Evolutionary conservation across 352 stramenopile genomes (phyloP), one percentile per base, ranked within the genome.

Genomic region (Globisporangium yorkense): DNA sequence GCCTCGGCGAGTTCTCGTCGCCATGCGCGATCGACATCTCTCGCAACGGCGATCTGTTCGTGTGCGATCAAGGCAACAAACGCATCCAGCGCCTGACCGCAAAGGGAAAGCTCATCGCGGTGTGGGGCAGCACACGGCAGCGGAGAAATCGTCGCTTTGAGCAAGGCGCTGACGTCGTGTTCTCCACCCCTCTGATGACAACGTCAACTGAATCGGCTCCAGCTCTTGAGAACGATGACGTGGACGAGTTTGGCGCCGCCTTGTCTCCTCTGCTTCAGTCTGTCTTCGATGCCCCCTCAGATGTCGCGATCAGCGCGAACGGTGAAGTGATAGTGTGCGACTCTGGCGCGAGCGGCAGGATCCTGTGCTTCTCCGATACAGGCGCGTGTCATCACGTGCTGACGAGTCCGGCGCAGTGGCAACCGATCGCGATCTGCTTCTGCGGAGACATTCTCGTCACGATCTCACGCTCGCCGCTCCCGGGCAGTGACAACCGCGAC

Each of bases 11-110:
- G 43, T 68, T 89, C 2, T 33, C 62, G 2, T 61, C 64, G 6
- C 80, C 77, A 0, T 70, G 70, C 18, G 71, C 75, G 24, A 16
- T 88, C 18, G 67, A 61, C 18, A 56, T 87, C 8, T 69, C 66
- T 15, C 63, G 58, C 35, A 71, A 72, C 10, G 77, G 75, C 0
- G 77, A 88, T 0, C 20, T 87, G 16, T 85, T 87, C 31, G 73
- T 89, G 9, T 82, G 72, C 24, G 80, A 89, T 50, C 51, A 65
- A 27, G 80, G 69, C 8, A 89, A 89, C 51, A 74, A 85, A 24
- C 73, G 80, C 27, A 72, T 88, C 40, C 77, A 88, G 51, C 63
- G 77, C 1, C 74, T 89, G 45, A 80, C 53, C 13, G 63, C 59
- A 27, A 75, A 71, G 56, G 71, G 77, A 0, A 71, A 66, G 35